Base-by-base conservation (phyloP, 129 eudicot genomes). In the Flaveria brownii region DNA sequence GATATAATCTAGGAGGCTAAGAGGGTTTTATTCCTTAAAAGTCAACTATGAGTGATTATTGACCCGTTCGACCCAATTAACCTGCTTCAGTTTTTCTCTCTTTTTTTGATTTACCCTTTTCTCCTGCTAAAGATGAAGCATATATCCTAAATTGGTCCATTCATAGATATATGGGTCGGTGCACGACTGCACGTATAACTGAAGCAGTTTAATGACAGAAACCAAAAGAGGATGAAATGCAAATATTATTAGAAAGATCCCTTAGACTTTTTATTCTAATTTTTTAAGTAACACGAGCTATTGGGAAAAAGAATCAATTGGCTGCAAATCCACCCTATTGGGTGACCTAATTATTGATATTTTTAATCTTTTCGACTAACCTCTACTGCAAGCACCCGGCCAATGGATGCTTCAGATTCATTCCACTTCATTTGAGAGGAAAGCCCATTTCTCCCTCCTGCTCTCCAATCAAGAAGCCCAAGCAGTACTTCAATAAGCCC, bases 401-500 rank as follows among this genome's bases (percentile, higher is more conserved):
- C 97, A 75, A 95, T 89, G 73, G 99, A 89, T 68, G 99, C 99
- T 91, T 95, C 99, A 50, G 97, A 91, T 66, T 95, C 99, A 9
- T 90, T 95, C 99, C 99, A 95, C 73, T 95, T 91, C 99, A 95
- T 95, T 85, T 95, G 97, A 8, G 99, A 84, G 80, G 84, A 84
- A 77, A 95, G 85, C 36, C 92, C 91, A 77, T 73, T 86, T 79
- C 94, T 82, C 82, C 99, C 99, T 43, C 96, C 99, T 75, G 99
- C 99, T 78, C 97, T 82, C 97, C 97, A 95, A 66, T 95, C 99
- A 85, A 95, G 99, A 83, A 95, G 90, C 60, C 99, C 99, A 81
- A 95, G 99, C 77, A 95, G 91, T 61, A 95, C 96, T 66, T 95
- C 96, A 49, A 95, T 94, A 60, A 95, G 97, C 69, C 99, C 99